These are phyloP conservation scores for Globisporangium heterothallicum DNA, from an alignment of 352 stramenopile genomes.

Conservation along the genomic window DNA sequence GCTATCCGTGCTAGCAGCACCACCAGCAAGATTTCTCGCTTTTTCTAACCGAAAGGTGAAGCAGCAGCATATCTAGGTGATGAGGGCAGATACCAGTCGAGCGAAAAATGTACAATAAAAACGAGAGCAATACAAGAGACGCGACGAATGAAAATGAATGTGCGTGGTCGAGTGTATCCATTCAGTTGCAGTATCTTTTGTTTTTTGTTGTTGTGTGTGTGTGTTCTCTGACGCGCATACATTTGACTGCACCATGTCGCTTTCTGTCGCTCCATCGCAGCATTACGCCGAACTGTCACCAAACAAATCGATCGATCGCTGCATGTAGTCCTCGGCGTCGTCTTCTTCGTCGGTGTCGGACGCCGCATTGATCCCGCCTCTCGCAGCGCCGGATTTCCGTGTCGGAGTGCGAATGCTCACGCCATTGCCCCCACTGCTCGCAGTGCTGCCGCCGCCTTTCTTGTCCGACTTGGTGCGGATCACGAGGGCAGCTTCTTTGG, in stretches of 20 bases:
- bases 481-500: slow-evolving; percentile 70
- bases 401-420: slow-evolving; percentile 53
- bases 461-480: slow-evolving; percentile 72
- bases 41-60: neutral
- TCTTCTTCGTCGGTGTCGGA: slow-evolving; percentile 80
- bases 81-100: too few species aligned
- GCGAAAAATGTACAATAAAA: neutral
- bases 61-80: too few species aligned
- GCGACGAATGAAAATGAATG: too few species aligned
- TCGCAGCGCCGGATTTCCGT: slow-evolving; percentile 10
- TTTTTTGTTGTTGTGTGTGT: neutral
- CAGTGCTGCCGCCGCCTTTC: slow-evolving; percentile 32
- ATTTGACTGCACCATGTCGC: neutral
- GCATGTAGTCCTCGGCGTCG: slow-evolving; percentile 12
- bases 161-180: too few species aligned
- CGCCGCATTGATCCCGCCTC: slow-evolving; percentile 21
- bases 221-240: too few species aligned
- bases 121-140: too few species aligned
- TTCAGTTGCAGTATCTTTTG: too few species aligned
- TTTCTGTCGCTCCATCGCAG: neutral
- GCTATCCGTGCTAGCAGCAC: neutral
- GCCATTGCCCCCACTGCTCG: slow-evolving; percentile 37
- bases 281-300: neutral
- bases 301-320: neutral
- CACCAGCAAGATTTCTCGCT: neutral